These are phyloP conservation scores for Straminergon stramineum DNA, from an alignment of 225 moss, liverwort and hornwort genomes.

Conservation along the genomic window DNA sequence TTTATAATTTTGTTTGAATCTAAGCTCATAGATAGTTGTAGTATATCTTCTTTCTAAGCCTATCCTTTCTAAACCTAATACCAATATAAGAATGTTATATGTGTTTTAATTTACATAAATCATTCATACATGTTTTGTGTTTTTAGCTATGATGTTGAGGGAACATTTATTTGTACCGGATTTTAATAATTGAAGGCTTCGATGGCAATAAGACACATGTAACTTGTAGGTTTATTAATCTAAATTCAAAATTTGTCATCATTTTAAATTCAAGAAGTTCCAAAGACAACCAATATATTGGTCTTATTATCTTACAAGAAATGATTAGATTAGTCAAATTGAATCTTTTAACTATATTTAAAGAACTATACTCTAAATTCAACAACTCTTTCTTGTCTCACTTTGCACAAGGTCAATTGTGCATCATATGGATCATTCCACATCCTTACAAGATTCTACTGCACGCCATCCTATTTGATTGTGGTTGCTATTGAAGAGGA, in stretches of 20 bases:
- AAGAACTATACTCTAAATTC: neutral
- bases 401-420: neutral
- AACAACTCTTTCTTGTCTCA: neutral
- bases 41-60: neutral
- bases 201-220: neutral
- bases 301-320: neutral
- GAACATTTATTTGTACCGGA: neutral
- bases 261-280: neutral
- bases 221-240: too few relatives aligned
- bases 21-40: too few relatives aligned
- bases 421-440: neutral
- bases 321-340: neutral
- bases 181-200: neutral
- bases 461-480: constrained; percentile 7
- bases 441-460: neutral
- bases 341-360: neutral
- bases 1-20: neutral
- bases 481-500: neutral
- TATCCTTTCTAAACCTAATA: neutral
- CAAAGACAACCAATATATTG: neutral
- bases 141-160: neutral
- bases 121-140: neutral
- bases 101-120: neutral
- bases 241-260: neutral
- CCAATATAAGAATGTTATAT: too few relatives aligned